Base-by-base conservation (phyloP, 805 yeast species). In the Candida koratica region DNA sequence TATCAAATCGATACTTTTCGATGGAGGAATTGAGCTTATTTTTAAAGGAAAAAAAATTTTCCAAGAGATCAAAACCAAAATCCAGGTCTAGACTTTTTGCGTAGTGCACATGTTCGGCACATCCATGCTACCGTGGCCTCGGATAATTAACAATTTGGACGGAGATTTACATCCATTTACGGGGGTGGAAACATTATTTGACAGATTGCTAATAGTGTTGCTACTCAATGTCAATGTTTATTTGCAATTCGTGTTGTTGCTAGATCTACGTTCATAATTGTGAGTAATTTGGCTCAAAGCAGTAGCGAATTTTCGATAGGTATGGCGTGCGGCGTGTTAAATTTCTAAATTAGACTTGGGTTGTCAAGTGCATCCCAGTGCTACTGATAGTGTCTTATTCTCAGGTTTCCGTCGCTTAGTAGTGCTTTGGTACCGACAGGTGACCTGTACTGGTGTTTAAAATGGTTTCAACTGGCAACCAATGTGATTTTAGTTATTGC, bases 281-380 rank as follows among this genome's bases (percentile, higher is more conserved):
- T 29, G 32, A 29, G 32, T 37, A 37, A 27, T 32, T 23, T 28
- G 37, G 23, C 37, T 23, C 34, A 35, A 33, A 34, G 33, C n/a
- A 38, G 42, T 12, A 38, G 28, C 25, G 13, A 31, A 17, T 34
- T 25, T 38, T 30, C 25, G 5, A 18, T 18, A 7, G 14, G 12
- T 5, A 29, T 25, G 32, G 18, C 25, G 25, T 29, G 32, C 32
- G 32, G 17, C 32, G 25, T 11, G 5, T n/a, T 17, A 18, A 19
- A 6, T 16, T 18, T 13, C 25, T 29, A 29, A 29, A 11, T 19
- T 13, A 19, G 10, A 20, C 10, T 20, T 10, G 10, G 14, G 32
- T 28, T 28, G 32, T 12, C 16, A 25, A 13, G 7, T 13, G 10
- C 17, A 25, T 25, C 17, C 13, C 17, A 6, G 16, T 25, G 28